phyloP scores from a whole-genome alignment of 306 rosid species.

The Cicer bijugum region DNA sequence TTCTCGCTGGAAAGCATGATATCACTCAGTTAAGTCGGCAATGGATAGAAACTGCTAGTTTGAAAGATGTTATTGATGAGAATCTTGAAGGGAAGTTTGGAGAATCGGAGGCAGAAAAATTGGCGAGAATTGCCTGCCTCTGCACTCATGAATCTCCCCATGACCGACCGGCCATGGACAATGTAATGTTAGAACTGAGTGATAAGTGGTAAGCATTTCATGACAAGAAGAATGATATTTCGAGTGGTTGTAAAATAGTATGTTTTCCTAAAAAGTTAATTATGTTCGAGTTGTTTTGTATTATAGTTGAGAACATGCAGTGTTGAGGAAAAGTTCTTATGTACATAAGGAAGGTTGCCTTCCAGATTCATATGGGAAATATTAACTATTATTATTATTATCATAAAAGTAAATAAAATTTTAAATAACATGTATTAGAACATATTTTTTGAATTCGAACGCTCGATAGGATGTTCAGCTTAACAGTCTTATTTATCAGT shows the following conservation, averaged over 20 bases:
- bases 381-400: not conserved
- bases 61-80: conserved; percentile 60
- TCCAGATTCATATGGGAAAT: not conserved
- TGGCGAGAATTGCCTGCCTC: conserved; percentile 62
- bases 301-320: conserved; percentile 24
- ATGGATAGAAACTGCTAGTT: conserved; percentile 47
- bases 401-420: too few species aligned
- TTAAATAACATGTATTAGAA: not conserved
- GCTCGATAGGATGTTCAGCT: too few species aligned
- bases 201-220: conserved; percentile 38
- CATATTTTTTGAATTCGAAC: too few species aligned
- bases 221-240: conserved; percentile 17
- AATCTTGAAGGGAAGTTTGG: conserved; percentile 72
- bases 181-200: conserved; percentile 55
- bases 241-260: conserved; percentile 34
- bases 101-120: conserved; percentile 66
- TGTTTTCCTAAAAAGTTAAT: not conserved
- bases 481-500: too few species aligned
- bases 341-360: not conserved
- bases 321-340: conserved; percentile 13
- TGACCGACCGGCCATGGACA: conserved; percentile 69
- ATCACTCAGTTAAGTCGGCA: conserved; percentile 52
- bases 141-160: conserved; percentile 74
- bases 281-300: not conserved
- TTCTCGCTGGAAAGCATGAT: conserved; percentile 68